Evolutionary conservation across 1,284 basidiomycete genomes (phyloP).

Genomic region (Leccinum ponderosum): DNA sequence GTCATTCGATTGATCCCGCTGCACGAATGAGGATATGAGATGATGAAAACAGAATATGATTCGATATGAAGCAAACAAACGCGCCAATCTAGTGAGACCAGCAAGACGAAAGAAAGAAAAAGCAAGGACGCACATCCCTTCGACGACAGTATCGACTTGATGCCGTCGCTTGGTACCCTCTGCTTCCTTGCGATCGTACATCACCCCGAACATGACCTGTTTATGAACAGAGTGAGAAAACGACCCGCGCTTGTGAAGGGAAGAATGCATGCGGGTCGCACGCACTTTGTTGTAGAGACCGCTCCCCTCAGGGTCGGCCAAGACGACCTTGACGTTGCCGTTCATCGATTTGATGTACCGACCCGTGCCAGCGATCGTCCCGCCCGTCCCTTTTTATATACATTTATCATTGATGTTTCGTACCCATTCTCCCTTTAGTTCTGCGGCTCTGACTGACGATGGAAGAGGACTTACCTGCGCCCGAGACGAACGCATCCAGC

Average conservation of each 20-base stretch:
- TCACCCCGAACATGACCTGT: conserved; percentile 87
- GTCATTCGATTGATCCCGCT: conserved; percentile 91
- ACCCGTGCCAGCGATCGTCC: conserved; percentile 89
- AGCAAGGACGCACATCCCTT: conserved; percentile 69
- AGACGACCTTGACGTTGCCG: conserved; percentile 64
- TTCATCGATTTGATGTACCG: conserved; percentile 76
- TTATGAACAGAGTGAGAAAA: neutral
- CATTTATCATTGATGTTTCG: neutral
- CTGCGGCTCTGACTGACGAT: neutral
- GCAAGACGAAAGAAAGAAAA: neutral
- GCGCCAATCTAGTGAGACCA: too few species aligned
- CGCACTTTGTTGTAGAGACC: conserved; percentile 91
- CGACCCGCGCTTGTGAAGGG: rapidly evolving
- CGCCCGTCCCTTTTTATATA: conserved; percentile 71
- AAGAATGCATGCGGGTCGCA: neutral
- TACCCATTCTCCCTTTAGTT: neutral
- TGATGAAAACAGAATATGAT: neutral
- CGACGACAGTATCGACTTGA: conserved; percentile 92
- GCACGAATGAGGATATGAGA: neutral
- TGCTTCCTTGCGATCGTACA: conserved; percentile 90
- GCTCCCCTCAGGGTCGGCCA: conserved; percentile 94
- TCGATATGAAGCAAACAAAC: neutral
- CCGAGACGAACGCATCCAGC: conserved; percentile 89
- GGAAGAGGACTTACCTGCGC: conserved; percentile 62
- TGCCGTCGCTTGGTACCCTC: conserved; percentile 95